Base-by-base conservation (phyloP, 257 asterid species). In the Solanum habrochaites region DNA sequence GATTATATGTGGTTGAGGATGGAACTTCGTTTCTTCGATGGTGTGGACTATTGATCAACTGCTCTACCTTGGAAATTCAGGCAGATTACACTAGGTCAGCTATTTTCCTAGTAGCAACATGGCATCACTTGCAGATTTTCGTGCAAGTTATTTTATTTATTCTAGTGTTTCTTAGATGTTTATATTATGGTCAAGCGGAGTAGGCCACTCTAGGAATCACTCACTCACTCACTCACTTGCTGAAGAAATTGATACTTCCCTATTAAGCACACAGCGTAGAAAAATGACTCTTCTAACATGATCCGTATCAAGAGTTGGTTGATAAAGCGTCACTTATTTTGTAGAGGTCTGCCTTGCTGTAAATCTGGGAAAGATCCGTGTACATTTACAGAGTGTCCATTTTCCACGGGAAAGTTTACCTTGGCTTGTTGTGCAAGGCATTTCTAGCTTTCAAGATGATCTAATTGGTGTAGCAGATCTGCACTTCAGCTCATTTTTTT, bases 71-170 rank as follows among this genome's bases (percentile, higher is more conserved):
- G 86, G 99, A 97, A 92, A 92, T 95, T 87, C 99, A 93, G 91
- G 99, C 98, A n/a, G 99, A 95, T 89, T 97, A 95, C 89, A 90
- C 94, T 39, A 97, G 99, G 99, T 95, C 82, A 85, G 43, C 69
- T 49, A 81, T 49, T 69, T 81, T 81, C 85, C 27, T 47, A 81
- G 45, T 49, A 31, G 69, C 29, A 49, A 81, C 67, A 49, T 81
- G 67, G 69, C 85, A 21, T 49, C 67, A 31, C 45, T 18, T 52
- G 45, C 6, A 12, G 37, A 80, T 80, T 80, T 73, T 20, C 45
- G 23, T 49, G 15, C 15, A 25, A 67, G 80, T 31, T 39, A 40
- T 64, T 83, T 83, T 49, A 20, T 84, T 29, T 84, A 37, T 84
- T 42, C 13, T 67, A 23, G 81, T 43, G 29, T 52, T 81, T 81